Evolutionary conservation across 75 land plant species (phyloP), one percentile per base, ranked within the genome.

Genomic region (Pinus albicaulis): DNA sequence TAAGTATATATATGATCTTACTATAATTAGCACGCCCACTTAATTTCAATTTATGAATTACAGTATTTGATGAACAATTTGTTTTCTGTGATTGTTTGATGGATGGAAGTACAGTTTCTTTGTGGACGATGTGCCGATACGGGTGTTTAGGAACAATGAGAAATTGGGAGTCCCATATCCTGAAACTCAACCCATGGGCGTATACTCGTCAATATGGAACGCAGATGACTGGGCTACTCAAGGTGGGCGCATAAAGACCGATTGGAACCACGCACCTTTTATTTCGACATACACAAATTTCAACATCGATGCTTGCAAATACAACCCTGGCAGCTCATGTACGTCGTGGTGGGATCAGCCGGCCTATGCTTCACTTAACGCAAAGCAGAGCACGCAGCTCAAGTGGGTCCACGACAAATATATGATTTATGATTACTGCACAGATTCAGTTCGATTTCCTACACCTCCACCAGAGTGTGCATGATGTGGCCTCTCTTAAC

Each of bases 201-300:
- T 90, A 10, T 86, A 75, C 70, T 78, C 78, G 2, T 86, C 89
- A 28, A 59, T 90, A 56, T 90, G 92, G 92, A 88, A 90, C 59
- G 92, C 88, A 13, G 90, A 87, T 7, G 76, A 82, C 22, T 90
- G 92, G 92, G 92, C 92, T 0, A 90, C 92, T 7, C 82, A 81
- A 26, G 92, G 88, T 11, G 92, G 92, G 0, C 41, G 62, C 74
- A 81, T 85, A 34, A 90, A 90, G 85, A 85, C 89, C 1, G 75
- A 90, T 61, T 90, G 90, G 90, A 83, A 59, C 24, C 74, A 80
- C 58, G 85, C 90, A 8, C 92, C 92, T 2, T 90, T 87, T 59
- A 25, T 82, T 25, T 60, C 80, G 0, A 53, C 76, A 0, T 78
- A 82, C 65, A 62, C 23, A 1, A 52, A 74, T 0, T 85, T 90